These are phyloP conservation scores for Pseudomassariella vexata DNA, from an alignment of 2,329 filamentous ascomycete genomes.

Conservation along the genomic window DNA sequence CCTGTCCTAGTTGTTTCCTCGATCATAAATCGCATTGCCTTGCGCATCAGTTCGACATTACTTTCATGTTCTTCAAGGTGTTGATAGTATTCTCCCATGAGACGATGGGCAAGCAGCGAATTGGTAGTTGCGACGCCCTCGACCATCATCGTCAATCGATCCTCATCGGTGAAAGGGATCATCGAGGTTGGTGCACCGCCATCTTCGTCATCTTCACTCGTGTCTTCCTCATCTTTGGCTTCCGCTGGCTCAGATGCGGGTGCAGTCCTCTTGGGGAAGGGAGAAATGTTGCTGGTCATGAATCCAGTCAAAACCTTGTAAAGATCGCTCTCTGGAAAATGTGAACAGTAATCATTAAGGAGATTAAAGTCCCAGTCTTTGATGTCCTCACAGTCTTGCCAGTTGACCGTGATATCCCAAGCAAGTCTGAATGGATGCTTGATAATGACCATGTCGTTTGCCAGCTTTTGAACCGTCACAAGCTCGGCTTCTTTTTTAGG, in stretches of 20 bases:
- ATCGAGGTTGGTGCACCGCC: constrained; percentile 47
- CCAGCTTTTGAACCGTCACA: constrained; percentile 67
- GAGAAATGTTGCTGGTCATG: constrained; percentile 76
- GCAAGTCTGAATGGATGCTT: constrained; percentile 84
- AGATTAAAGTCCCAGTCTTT: constrained; percentile 71
- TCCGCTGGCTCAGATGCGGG: constrained; percentile 11
- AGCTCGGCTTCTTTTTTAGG: constrained; percentile 64
- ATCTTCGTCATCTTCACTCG: constrained; percentile 55
- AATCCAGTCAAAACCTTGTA: constrained; percentile 78
- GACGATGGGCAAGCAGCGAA: constrained; percentile 75
- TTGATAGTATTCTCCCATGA: constrained; percentile 79
- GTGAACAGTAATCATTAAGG: constrained; percentile 72
- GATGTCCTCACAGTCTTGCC: constrained; percentile 72
- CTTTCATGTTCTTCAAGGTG: constrained; percentile 80
- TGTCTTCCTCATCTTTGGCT: constrained; percentile 35
- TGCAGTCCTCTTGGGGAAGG: constrained; percentile 53
- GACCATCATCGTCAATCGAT: constrained; percentile 74
- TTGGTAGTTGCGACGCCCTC: constrained; percentile 62
- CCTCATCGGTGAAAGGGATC: constrained; percentile 64
- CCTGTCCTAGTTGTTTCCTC: constrained; percentile 63
- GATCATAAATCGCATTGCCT: constrained; percentile 57
- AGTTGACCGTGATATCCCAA: constrained; percentile 88
- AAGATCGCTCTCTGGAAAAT: constrained; percentile 81
- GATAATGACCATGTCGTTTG: constrained; percentile 92
- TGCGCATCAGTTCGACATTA: constrained; percentile 72